These are phyloP conservation scores for Xylaria sp. DNA, from an alignment of 2,329 filamentous ascomycete genomes.

Conservation along the genomic window DNA sequence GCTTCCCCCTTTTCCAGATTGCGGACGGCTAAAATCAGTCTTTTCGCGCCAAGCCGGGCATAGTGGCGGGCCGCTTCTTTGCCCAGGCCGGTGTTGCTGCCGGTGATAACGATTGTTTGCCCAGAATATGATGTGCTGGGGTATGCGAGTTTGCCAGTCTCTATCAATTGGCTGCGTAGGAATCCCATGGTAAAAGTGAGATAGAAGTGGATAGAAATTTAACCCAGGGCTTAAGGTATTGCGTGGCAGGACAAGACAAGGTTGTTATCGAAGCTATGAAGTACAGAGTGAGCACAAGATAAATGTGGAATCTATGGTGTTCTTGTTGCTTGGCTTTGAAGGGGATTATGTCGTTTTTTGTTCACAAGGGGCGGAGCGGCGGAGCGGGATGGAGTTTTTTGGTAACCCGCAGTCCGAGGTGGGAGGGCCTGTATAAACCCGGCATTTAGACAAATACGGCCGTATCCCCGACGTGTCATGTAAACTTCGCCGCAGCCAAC, in stretches of 20 bases:
- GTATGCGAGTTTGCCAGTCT: background rate
- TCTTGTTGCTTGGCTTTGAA: background rate
- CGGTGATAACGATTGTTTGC: background rate
- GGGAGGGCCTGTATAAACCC: background rate
- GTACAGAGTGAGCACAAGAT: background rate
- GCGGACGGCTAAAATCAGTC: background rate
- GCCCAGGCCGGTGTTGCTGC: background rate
- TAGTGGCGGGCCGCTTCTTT: background rate
- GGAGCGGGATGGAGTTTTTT: background rate
- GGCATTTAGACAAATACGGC: background rate
- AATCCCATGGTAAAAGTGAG: background rate
- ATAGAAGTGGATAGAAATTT: background rate
- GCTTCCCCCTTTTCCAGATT: background rate
- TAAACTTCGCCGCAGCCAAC: background rate
- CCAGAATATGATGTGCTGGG: background rate
- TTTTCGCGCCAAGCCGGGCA: background rate
- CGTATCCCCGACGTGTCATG: background rate
- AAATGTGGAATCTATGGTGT: background rate
- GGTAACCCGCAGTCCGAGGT: background rate
- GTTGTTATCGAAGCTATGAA: background rate
- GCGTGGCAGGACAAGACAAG: background rate
- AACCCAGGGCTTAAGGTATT: background rate
- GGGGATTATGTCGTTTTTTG: background rate
- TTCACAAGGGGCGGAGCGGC: background rate
- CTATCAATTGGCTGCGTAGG: background rate